Base-by-base conservation (phyloP, 2,329 filamentous ascomycete genomes). In the Diaporthe citri region DNA sequence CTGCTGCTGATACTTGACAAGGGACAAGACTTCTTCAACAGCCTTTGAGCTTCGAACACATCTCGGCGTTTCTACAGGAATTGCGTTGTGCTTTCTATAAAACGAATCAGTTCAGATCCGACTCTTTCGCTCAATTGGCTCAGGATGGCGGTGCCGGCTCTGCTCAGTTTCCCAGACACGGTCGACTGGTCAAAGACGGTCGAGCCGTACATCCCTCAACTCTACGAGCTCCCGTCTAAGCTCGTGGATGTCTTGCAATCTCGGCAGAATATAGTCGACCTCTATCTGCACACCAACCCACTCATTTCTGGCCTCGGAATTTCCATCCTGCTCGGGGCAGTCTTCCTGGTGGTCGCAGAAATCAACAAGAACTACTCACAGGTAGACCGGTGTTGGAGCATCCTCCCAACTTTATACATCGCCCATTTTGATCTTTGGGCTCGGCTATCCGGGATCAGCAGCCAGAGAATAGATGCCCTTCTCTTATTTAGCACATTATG, bases 321-420 rank as follows among this genome's bases (percentile, higher is more conserved):
- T 71, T 93, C 94, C 3, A 79, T 97, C 25, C 88, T 91, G 55
- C 83, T 97, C n/a, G 91, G 91, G 1, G 89, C 89, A 7, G 80
- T 97, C 39, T 94, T 97, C 80, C 86, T 98, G 34, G 81, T 96
- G 43, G 86, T 92, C 7, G 94, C 95, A 1, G 96, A 98, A 84
- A 85, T 95, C 85, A 98, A 97, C 85, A 90, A 90, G 80, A 99
- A 99, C 84, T 98, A 96, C 83, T 98, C 96, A n/a, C 97, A 99
- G 85, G 93, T 99, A 56, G 97, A 99, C 83, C 92, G 97, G 66
- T 86, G 93, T 79, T 99, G 97, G 97, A 97, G 95, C 81, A 88
- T 99, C 76, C 85, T 99, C 69, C 97, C 97, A 1, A 93, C 94
- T 10, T 81, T 98, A 69, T 98, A 97, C 84, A 93, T 97, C 82